Percentiles rank a stretch among this genome's conserved stretches.
Conservation (phyloP, 2,329 filamentous ascomycete species). For the Podosphaera xanthii region DNA sequence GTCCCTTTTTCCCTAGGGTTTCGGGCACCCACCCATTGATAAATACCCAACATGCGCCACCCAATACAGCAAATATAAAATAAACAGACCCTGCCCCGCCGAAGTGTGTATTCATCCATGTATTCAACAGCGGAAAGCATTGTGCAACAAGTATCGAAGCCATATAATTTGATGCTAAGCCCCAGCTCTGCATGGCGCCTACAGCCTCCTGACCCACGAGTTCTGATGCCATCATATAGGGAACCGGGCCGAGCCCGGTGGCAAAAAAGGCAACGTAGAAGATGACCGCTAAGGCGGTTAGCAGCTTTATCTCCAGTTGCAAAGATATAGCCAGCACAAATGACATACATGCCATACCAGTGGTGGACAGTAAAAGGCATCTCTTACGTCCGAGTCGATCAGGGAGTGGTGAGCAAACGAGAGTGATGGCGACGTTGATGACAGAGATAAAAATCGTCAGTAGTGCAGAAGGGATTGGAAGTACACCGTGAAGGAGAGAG, state of each 20-base stretch:
- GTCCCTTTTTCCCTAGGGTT: conserved; percentile 63
- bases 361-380: conserved; percentile 61
- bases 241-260: conserved; percentile 75
- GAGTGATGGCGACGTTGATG: conserved; percentile 61
- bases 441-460: conserved; percentile 73
- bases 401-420: conserved; percentile 59
- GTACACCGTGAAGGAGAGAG: conserved; percentile 56
- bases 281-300: conserved; percentile 64
- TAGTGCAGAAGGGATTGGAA: conserved; percentile 59
- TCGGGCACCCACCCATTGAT: conserved; percentile 59
- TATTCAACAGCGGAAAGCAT: conserved; percentile 78
- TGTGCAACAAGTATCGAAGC: conserved; percentile 84
- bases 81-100: conserved; percentile 66
- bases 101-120: conserved; percentile 36
- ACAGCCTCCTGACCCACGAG: conserved; percentile 79
- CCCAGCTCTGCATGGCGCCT: conserved; percentile 76
- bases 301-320: conserved; percentile 41
- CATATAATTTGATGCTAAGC: conserved; percentile 66
- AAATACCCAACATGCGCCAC: conserved; percentile 45
- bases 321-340: conserved; percentile 64
- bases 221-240: conserved; percentile 83
- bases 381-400: conserved; percentile 75
- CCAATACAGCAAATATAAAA: conserved; percentile 68
- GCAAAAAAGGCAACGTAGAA: conserved; percentile 79
- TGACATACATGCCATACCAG: conserved; percentile 63